These are phyloP conservation scores for Scedosporium aurantiacum DNA, from an alignment of 2,329 filamentous ascomycete genomes.

Conservation along the genomic window DNA sequence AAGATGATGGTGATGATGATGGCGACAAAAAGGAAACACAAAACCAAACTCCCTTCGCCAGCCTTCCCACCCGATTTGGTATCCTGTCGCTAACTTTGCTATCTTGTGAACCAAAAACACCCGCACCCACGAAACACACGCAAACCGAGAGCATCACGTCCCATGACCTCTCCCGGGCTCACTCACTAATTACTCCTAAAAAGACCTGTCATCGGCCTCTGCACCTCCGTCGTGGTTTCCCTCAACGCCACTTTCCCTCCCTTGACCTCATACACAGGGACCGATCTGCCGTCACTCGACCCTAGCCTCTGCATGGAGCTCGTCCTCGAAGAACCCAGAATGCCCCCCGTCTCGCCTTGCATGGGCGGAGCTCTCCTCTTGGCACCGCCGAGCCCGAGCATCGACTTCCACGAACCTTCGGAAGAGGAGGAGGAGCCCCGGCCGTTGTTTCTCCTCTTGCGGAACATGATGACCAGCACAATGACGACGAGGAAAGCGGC, in stretches of 20 bases:
- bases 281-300: background rate
- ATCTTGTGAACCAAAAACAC: background rate
- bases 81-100: background rate
- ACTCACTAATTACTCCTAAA: conserved; percentile 1
- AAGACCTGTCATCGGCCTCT: conserved; percentile 3
- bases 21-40: background rate
- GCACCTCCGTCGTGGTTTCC: background rate
- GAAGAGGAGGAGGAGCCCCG: background rate
- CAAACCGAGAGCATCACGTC: background rate
- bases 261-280: conserved; percentile 7
- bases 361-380: conserved; percentile 1
- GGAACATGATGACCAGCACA: conserved; percentile 9
- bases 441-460: conserved; percentile 6
- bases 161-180: background rate
- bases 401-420: background rate
- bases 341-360: conserved; percentile 7
- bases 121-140: background rate
- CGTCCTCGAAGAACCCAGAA: conserved; percentile 11
- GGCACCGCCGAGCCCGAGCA: background rate
- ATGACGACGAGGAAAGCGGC: conserved; percentile 8
- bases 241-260: conserved; percentile 4
- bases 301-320: conserved; percentile 3
- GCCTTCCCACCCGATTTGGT: background rate
- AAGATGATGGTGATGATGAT: background rate
- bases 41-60: conserved; percentile 2